phyloP scores from a whole-genome alignment of 2,329 filamentous ascomycete species.

The Ophiostoma ulmi region DNA sequence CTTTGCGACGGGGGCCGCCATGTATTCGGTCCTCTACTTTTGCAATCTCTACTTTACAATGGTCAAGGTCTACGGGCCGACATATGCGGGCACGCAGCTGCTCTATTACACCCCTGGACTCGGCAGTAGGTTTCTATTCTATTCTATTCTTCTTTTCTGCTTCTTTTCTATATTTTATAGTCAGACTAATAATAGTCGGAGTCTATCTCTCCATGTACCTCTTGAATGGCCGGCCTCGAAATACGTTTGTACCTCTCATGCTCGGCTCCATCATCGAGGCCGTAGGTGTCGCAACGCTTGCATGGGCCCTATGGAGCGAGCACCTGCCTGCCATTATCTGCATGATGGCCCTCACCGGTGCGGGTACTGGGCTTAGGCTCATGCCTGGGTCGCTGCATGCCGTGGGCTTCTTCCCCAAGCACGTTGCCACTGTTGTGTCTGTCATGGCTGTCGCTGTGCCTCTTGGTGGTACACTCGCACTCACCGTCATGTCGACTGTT shows the following conservation, averaged over 20 bases:
- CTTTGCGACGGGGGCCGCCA: slow-evolving; percentile 53
- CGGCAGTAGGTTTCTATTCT: slow-evolving; percentile 41
- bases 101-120: slow-evolving; percentile 62
- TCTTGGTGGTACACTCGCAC: slow-evolving; percentile 59
- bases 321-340: slow-evolving; percentile 45
- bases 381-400: slow-evolving; percentile 60
- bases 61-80: slow-evolving; percentile 36
- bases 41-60: slow-evolving; percentile 63
- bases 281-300: slow-evolving; percentile 53
- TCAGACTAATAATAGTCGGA: slow-evolving; percentile 39
- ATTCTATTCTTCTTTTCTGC: neutral
- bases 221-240: slow-evolving; percentile 56
- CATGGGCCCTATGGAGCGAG: slow-evolving; percentile 40
- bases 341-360: slow-evolving; percentile 61
- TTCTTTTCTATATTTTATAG: neutral
- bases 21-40: slow-evolving; percentile 59
- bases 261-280: slow-evolving; percentile 53
- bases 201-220: slow-evolving; percentile 54
- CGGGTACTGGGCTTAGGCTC: slow-evolving; percentile 58
- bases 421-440: slow-evolving; percentile 55
- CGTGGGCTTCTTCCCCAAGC: slow-evolving; percentile 54
- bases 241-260: slow-evolving; percentile 57
- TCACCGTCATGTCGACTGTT: slow-evolving; percentile 64
- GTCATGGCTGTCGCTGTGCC: slow-evolving; percentile 56
- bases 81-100: slow-evolving; percentile 34